Evolutionary conservation across 1,284 basidiomycete species (phyloP).

Genomic region (Agroathelia rolfsii): DNA sequence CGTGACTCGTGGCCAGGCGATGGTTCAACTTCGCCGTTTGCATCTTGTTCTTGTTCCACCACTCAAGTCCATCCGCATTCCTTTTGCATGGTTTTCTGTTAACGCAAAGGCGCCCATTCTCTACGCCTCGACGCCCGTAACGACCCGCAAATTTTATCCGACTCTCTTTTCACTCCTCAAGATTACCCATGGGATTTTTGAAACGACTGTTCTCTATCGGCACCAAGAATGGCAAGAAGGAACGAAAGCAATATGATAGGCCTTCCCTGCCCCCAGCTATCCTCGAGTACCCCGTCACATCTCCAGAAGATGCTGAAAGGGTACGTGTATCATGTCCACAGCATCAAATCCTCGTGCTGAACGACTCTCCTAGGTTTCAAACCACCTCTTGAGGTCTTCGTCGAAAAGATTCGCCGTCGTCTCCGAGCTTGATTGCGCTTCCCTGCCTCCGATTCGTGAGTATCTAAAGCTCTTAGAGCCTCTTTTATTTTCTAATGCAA

Average conservation of each 20-base stretch:
- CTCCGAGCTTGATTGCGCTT: constrained; percentile 41
- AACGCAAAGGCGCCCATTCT: constrained; percentile 20
- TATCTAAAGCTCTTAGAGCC: constrained; percentile 11
- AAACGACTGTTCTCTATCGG: constrained; percentile 63
- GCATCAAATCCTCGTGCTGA: constrained; percentile 12
- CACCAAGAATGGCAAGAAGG: constrained; percentile 50
- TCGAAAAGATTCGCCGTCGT: constrained; percentile 53
- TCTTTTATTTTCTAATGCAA: constrained; percentile 1
- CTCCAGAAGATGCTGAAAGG: too few species aligned
- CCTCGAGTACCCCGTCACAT: constrained; percentile 12
- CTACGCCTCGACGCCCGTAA: constrained; percentile 11
- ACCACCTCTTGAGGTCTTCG: constrained; percentile 45
- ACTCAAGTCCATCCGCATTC: constrained; percentile 11
- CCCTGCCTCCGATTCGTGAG: constrained; percentile 62
- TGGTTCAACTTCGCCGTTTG: constrained; percentile 33
- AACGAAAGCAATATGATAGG: constrained; percentile 16
- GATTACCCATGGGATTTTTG: constrained; percentile 51
- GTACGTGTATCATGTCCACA: too few species aligned
- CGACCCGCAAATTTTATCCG: constrained; percentile 18
- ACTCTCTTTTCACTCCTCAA: constrained; percentile 3
- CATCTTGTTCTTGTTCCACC: constrained; percentile 21
- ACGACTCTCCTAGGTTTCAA: constrained; percentile 8
- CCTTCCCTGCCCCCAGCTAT: constrained; percentile 7
- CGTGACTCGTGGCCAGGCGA: constrained; percentile 15
- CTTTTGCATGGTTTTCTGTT: constrained; percentile 4